These are phyloP conservation scores for Aspergillus intermedius DNA, from an alignment of 2,329 filamentous ascomycete genomes.

Conservation along the genomic window DNA sequence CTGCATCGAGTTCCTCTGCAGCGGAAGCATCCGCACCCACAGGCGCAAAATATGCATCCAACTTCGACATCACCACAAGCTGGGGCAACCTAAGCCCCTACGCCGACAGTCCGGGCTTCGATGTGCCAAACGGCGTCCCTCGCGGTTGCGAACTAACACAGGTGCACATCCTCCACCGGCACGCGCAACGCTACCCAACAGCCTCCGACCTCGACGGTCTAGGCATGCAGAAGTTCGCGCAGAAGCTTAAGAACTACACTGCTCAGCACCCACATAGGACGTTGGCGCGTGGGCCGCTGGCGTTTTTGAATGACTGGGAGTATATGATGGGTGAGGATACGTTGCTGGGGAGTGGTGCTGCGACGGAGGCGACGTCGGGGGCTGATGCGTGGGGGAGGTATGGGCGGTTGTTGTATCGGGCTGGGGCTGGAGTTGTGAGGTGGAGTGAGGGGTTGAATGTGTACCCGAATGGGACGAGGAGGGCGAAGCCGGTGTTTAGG, in stretches of 20 bases:
- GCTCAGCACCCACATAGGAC: constrained; percentile 24
- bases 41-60: constrained; percentile 19
- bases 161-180: constrained; percentile 49
- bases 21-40: constrained; percentile 13
- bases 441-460: constrained; percentile 41
- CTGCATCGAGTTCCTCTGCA: background rate
- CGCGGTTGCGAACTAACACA: constrained; percentile 52
- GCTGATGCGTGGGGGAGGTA: constrained; percentile 51
- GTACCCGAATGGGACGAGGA: constrained; percentile 41
- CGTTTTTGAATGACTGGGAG: constrained; percentile 49
- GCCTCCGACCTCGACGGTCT: constrained; percentile 42
- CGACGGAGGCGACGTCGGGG: constrained; percentile 46
- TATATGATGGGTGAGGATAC: constrained; percentile 42
- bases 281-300: constrained; percentile 42
- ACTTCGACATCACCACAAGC: constrained; percentile 25
- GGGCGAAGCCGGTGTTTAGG: constrained; percentile 46
- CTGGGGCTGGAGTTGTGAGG: constrained; percentile 40
- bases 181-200: constrained; percentile 49
- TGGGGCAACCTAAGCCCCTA: constrained; percentile 29
- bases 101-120: constrained; percentile 18
- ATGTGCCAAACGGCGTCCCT: constrained; percentile 40
- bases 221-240: constrained; percentile 45
- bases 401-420: constrained; percentile 48
- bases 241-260: constrained; percentile 45
- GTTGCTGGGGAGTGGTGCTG: constrained; percentile 46